A percentile compares a stretch with the other conserved stretches of the same genome.
Conservation (phyloP, 2,329 filamentous ascomycete species). For the Bipolaris victoriae region DNA sequence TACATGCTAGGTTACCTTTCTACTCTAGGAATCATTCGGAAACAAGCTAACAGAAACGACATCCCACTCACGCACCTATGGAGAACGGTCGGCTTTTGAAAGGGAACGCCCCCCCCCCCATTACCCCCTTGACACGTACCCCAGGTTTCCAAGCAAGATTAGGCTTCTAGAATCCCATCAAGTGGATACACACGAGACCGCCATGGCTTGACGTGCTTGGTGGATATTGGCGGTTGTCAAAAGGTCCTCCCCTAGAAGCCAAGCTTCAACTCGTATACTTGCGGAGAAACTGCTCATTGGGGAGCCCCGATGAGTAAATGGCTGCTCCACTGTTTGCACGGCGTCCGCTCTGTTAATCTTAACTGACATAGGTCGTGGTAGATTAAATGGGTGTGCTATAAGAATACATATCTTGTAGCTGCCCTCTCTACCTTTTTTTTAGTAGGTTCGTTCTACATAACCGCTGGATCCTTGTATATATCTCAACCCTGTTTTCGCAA, state of each 20-base stretch:
- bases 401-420: slow-evolving; percentile 7
- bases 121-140: slow-evolving; percentile 9
- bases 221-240: slow-evolving; percentile 23
- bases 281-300: slow-evolving; percentile 22
- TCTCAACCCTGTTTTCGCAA: slow-evolving; percentile 14
- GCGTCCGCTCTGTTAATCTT: slow-evolving; percentile 17
- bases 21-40: slow-evolving; percentile 5
- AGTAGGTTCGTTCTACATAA: slow-evolving; percentile 6
- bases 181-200: slow-evolving; percentile 10
- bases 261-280: slow-evolving; percentile 13
- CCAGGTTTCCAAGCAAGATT: slow-evolving; percentile 8
- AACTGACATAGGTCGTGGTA: slow-evolving; percentile 10
- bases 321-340: slow-evolving; percentile 26
- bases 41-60: slow-evolving; percentile 3
- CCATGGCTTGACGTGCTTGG: slow-evolving; percentile 23
- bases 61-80: slow-evolving; percentile 9
- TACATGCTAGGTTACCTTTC: slow-evolving; percentile 22
- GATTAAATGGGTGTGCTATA: slow-evolving; percentile 13
- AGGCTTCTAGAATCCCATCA: slow-evolving; percentile 6
- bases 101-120: not conserved
- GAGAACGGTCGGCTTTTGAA: slow-evolving; percentile 11
- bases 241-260: not conserved
- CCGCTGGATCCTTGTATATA: slow-evolving; percentile 29
- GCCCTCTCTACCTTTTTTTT: not conserved
- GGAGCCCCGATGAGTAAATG: slow-evolving; percentile 11